Base-by-base conservation (phyloP, 164 flowering plant genomes). In the Vitis vinifera region DNA sequence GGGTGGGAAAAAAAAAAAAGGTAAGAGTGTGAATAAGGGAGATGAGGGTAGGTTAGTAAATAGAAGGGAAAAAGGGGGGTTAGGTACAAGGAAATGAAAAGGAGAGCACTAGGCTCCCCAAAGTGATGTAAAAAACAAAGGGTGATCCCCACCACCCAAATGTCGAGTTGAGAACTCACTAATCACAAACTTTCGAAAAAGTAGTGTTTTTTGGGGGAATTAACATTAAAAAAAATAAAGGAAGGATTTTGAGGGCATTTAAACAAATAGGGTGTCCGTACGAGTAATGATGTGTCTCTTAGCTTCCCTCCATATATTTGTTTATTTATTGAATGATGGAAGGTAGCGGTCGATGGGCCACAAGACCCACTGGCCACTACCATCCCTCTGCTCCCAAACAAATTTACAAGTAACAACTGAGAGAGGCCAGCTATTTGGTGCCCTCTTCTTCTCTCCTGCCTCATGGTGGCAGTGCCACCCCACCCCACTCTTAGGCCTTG, bases 251-350 rank as follows among this genome's bases (percentile, higher is more conserved):
- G 59, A 51, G 48, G 52, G 59, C 50, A 66, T 57, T 68, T 48
- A 1, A 8, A 62, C 12, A 27, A 47, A 62, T 51, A n/a, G 23
- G 63, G 2, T 2, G 63, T 74, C 77, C 79, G 81, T 82, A 77
- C 79, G n/a, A 49, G 55, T 19, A 72, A 75, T 82, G 75, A 82
- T 77, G 78, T 74, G 73, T 71, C 68, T 75, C 85, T 49, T 75
- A 73, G 73, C 73, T 48, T 63, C 68, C 56, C 14, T 17, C 63
- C 15, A 13, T 3, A 9, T 51, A 52, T 59, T 56, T 10, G 2
- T 6, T 17, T 12, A 3, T 37, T 37, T 10, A 52, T 15, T 17
- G 14, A 63, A 51, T 61, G 52, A 17, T 50, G 70, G 57, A 67
- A 49, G 57, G 15, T 71, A 29, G 64, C 60, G 55, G 19, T 59